phyloP scores from a whole-genome alignment of 2,329 filamentous ascomycete genomes.

The Diplocarpon mali region DNA sequence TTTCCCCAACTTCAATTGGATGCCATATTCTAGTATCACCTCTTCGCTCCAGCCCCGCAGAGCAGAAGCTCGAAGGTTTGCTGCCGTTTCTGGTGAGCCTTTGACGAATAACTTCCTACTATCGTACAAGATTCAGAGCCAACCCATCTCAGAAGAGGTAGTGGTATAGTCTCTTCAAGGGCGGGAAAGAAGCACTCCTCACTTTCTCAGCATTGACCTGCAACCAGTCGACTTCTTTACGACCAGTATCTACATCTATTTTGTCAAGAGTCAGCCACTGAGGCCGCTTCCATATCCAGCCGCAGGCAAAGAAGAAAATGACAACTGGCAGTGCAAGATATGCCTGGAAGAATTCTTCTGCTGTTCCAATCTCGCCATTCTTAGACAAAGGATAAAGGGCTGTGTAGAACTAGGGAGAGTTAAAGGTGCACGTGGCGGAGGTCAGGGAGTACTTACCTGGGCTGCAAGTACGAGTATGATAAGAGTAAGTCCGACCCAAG shows the following conservation, averaged over 20 bases:
- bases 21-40: no score
- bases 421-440: not conserved
- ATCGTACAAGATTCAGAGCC: no score
- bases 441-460: conserved; percentile 8
- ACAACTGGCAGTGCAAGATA: conserved; percentile 44
- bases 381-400: conserved; percentile 45
- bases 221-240: conserved; percentile 44
- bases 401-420: conserved; percentile 33
- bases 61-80: no score
- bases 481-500: conserved; percentile 53
- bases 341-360: conserved; percentile 41
- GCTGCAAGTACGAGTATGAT: conserved; percentile 58
- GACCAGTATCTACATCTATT: conserved; percentile 57
- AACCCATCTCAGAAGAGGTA: conserved; percentile 4
- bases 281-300: conserved; percentile 54
- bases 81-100: no score
- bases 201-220: conserved; percentile 37
- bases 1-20: no score
- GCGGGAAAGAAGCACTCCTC: conserved; percentile 38
- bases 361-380: conserved; percentile 36
- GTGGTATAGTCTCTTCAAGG: conserved; percentile 30
- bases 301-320: conserved; percentile 40
- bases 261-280: conserved; percentile 46
- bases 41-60: no score
- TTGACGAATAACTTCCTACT: no score